Evolutionary conservation across 108 stramenopile species (phyloP), one percentile per base, ranked within the genome.

Genomic region (Fragilaria crotonensis): DNA sequence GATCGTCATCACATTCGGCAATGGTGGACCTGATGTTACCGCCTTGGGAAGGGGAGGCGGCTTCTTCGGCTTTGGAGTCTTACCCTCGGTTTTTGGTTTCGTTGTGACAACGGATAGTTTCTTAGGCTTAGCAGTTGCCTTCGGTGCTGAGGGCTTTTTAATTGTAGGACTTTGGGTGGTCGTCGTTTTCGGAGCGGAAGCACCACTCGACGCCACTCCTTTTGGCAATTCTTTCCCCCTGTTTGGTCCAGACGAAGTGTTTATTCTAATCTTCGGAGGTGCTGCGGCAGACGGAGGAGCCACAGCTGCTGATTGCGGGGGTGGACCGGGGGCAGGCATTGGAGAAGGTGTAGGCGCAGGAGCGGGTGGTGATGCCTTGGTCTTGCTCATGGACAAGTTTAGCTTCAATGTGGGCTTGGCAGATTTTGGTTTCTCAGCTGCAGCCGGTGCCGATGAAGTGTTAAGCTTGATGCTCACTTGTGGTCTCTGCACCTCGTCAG

Each of bases 1-100:
- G 0, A 75, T 47, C 20, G 75, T 79, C 82, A 91, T 87, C 30
- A 14, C 25, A 47, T 11, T 18, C 54, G 27, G 46, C 23, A 4
- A 45, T 27, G n/a, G 17, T 48, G 46, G 18, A 9, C 19, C 19
- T n/a, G 46, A 21, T 5, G 57, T 22, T 4, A 4, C 48, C 5
- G 57, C 17, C 46, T 19, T 58, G 23, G 49, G 5, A 51, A 18
- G 14, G n/a, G 49, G 53, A 54, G 25, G 30, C 30, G 52, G 32
- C 36, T 44, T 49, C 30, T 64, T 68, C 25, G 62, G 30, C 41
- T 28, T 36, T 21, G 45, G 11, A 4, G 56, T 11, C 18, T 55
- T 27, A 7, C 33, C 51, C 4, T 21, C 47, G 11, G 28, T 17
- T 41, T 59, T 52, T 25, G 52, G 7, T 44, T 30, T 67, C 1